Conservation (phyloP, 352 stramenopile genomes). For the Phytophthora parvispora region DNA sequence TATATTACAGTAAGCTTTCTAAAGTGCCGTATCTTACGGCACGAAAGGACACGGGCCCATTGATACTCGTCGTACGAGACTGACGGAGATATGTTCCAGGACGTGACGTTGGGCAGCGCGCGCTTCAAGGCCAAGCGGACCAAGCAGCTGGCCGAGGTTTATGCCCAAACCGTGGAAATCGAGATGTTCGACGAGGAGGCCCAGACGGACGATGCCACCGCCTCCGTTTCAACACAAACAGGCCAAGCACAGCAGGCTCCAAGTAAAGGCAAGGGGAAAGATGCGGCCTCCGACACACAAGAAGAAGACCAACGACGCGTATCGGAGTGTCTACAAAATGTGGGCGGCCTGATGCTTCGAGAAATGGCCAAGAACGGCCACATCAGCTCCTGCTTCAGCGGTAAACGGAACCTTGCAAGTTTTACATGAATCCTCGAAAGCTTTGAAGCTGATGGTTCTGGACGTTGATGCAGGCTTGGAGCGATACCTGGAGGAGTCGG, state of each 20-base stretch:
- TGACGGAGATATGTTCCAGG: slow-evolving; percentile 60
- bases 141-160: slow-evolving; percentile 39
- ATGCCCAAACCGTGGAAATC: slow-evolving; percentile 42
- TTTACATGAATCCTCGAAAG: neutral
- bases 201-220: slow-evolving; percentile 47
- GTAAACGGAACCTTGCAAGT: slow-evolving; percentile 13
- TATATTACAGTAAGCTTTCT: too few species aligned
- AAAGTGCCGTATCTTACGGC: neutral
- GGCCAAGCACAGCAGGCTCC: slow-evolving; percentile 38
- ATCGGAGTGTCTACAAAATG: slow-evolving; percentile 48
- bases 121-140: slow-evolving; percentile 68
- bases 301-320: slow-evolving; percentile 48
- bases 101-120: slow-evolving; percentile 56
- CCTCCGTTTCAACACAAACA: slow-evolving; percentile 57
- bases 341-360: slow-evolving; percentile 64
- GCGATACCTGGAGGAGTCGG: slow-evolving; percentile 63
- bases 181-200: slow-evolving; percentile 45
- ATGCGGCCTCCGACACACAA: slow-evolving; percentile 30
- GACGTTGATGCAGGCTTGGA: slow-evolving; percentile 51
- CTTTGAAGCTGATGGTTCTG: neutral
- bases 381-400: slow-evolving; percentile 57
- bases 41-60: neutral
- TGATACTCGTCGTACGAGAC: neutral
- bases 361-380: slow-evolving; percentile 63
- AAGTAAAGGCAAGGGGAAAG: slow-evolving; percentile 37